phyloP scores from a whole-genome alignment of 345 rosid genomes.

The Citrus mangshanensis region DNA sequence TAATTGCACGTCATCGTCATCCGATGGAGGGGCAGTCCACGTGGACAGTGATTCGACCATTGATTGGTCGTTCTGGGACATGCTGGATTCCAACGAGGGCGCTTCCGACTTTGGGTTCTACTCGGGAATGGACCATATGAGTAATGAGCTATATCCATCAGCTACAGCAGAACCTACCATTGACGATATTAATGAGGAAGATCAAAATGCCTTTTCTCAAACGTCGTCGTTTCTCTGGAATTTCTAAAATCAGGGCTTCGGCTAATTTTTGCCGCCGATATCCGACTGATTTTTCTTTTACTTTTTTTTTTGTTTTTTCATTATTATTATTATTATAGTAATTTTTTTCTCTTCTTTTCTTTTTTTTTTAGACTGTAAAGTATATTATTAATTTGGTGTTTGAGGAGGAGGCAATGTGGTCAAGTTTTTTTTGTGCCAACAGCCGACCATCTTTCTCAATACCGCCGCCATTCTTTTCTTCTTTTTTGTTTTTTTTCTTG shows the following conservation, averaged over 20 bases:
- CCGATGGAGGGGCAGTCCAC: neutral
- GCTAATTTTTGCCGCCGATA: conserved; percentile 8
- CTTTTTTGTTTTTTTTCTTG: neutral
- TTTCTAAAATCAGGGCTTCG: conserved; percentile 22
- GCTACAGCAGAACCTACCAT: neutral
- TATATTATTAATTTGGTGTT: neutral
- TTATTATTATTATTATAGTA: too few species aligned
- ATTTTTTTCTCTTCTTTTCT: too few species aligned
- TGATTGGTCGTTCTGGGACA: conserved; percentile 46
- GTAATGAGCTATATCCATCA: conserved; percentile 1
- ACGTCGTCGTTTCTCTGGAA: conserved; percentile 54
- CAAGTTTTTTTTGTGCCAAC: neutral
- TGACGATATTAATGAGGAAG: conserved; percentile 9
- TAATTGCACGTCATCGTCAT: conserved; percentile 11
- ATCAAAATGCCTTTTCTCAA: conserved; percentile 12
- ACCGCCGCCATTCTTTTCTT: too few species aligned
- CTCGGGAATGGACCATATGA: conserved; percentile 12
- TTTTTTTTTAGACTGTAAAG: neutral
- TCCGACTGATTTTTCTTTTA: neutral
- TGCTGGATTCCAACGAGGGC: conserved; percentile 20
- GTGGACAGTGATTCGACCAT: conserved; percentile 16
- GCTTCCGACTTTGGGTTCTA: conserved; percentile 26
- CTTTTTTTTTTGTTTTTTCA: too few species aligned
- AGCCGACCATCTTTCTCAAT: neutral
- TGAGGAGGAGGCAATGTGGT: neutral